Base-by-base conservation (phyloP, 1,284 basidiomycete genomes). In the Anthracocystis walkeri region DNA sequence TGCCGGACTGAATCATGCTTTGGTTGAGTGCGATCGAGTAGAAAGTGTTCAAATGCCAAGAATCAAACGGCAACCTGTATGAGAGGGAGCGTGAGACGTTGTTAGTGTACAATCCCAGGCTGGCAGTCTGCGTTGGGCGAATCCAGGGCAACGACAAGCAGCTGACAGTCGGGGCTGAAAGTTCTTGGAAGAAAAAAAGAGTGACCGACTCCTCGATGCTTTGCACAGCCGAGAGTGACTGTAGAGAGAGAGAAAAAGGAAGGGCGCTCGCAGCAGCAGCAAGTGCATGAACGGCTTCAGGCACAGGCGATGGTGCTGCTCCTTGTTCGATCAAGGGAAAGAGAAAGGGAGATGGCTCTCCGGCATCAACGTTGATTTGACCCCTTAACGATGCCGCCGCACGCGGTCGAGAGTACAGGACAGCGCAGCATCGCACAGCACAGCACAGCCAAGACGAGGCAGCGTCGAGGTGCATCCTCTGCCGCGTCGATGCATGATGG, bases 201-300 rank as follows among this genome's bases (percentile, higher is more conserved):
- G 46, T 48, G 46, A 10, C 46, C 48, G 29, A 49, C 31, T 18
- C 16, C 25, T 31, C n/a, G 48, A 48, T 48, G 25, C 23, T 14
- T 25, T 10, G n/a, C 46, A 48, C 46, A 54, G 52, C 52, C 52
- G 52, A 54, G 40, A 11, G 52, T 54, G 52, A 54, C 23, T 42
- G 40, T 54, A 54, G 25, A 21, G 40, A 41, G 38, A 35, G n/a
- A 33, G 31, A 51, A n/a, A 49, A 16, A n/a, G 27, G 11, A 20
- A 21, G 42, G 21, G 41, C 33, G 11, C 33, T 33, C 14, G 27
- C 23, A 12, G 27, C 27, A 48, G 14, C 46, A 45, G 29, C 29
- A 29, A 8, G 29, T 8, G 21, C 44, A 29, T 14, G 45, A 14
- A 46, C 23, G 10, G 23, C 23, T 4, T 16, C 35, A 46, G 16